phyloP scores from a whole-genome alignment of 2,329 filamentous ascomycete genomes.

The Fusarium cyanostomum region DNA sequence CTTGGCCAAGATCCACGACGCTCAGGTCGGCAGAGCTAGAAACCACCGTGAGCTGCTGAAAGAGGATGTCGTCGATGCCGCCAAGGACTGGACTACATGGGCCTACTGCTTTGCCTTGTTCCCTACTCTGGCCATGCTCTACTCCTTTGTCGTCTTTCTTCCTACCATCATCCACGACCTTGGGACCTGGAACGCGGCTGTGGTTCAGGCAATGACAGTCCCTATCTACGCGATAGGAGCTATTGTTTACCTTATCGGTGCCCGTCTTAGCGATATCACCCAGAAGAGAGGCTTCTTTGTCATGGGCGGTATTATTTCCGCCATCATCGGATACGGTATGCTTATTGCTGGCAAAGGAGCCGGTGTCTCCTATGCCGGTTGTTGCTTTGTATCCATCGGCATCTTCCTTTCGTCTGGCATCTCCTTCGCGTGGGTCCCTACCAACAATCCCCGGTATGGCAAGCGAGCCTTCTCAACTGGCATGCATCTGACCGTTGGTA shows the following conservation, averaged over 20 bases:
- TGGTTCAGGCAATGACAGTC: conserved; percentile 74
- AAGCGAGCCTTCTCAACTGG: conserved; percentile 71
- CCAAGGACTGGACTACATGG: conserved; percentile 71
- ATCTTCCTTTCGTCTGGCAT: conserved; percentile 58
- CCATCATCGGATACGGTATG: conserved; percentile 68
- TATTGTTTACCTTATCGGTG: conserved; percentile 66
- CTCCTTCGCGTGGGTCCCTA: conserved; percentile 55
- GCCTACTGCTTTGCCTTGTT: conserved; percentile 68
- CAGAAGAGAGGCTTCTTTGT: conserved; percentile 66
- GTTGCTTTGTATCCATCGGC: conserved; percentile 66
- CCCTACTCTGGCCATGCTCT: conserved; percentile 71
- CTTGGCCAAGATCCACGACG: conserved; percentile 59
- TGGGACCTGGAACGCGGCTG: conserved; percentile 62
- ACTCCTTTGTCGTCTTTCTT: conserved; percentile 73
- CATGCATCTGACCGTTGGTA: conserved; percentile 69
- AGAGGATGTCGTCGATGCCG: conserved; percentile 36
- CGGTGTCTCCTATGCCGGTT: conserved; percentile 69
- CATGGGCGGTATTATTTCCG: conserved; percentile 57
- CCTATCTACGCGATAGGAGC: conserved; percentile 73
- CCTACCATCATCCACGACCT: conserved; percentile 74
- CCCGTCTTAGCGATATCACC: conserved; percentile 65
- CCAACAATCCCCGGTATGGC: conserved; percentile 70
- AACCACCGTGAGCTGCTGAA: conserved; percentile 42
- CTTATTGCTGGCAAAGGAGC: conserved; percentile 64
- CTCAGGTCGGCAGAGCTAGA: conserved; percentile 51